Conservation (phyloP, 306 rosid genomes). For the Sindora glabra region DNA sequence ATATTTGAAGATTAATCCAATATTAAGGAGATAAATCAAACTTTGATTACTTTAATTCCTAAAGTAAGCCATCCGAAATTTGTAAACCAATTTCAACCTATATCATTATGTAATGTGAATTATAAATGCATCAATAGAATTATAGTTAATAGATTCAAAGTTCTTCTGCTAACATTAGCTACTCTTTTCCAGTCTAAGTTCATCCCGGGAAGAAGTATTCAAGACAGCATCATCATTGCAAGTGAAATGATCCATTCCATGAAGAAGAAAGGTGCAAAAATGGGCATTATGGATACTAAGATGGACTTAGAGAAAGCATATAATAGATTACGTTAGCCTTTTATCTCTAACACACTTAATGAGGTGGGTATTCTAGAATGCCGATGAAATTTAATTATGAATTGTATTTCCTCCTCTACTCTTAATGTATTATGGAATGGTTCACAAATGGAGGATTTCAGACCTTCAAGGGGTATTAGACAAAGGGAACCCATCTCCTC, state of each 20-base stretch:
- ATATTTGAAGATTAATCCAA: no score
- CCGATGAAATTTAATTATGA: no score
- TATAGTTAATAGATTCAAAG: background rate
- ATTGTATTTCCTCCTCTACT: background rate
- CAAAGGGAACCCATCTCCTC: background rate
- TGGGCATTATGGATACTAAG: background rate
- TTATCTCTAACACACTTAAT: no score
- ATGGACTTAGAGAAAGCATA: background rate
- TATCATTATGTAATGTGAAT: background rate
- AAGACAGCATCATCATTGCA: background rate
- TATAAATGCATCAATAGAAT: no score
- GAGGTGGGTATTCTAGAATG: background rate
- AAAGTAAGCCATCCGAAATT: background rate
- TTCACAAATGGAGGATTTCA: background rate
- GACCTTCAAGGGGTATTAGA: background rate
- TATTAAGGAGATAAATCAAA: no score
- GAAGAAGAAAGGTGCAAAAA: background rate
- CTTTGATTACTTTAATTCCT: background rate
- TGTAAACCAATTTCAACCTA: background rate
- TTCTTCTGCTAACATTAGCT: background rate
- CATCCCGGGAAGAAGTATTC: background rate
- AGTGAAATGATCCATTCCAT: background rate
- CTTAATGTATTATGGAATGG: background rate
- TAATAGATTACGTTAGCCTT: background rate
- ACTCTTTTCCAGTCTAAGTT: background rate